phyloP scores from a whole-genome alignment of 345 rosid genomes.

The Gossypium turneri region DNA sequence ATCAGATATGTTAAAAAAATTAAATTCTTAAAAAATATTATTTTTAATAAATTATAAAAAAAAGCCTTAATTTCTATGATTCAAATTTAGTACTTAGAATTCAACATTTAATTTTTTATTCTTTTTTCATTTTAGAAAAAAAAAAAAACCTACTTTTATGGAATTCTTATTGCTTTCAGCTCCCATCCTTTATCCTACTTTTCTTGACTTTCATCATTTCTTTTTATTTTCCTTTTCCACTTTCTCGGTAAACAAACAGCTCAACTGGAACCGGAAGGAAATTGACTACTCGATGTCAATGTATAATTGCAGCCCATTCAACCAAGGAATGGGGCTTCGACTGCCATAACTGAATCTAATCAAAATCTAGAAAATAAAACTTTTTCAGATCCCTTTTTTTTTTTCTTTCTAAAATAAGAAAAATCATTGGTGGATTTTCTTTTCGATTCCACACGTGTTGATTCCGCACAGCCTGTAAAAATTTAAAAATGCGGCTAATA shows the following conservation, averaged over 20 bases:
- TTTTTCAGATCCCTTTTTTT: background rate
- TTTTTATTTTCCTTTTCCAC: background rate
- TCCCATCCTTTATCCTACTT: too few relatives aligned
- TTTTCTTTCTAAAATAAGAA: background rate
- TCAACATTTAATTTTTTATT: too few relatives aligned
- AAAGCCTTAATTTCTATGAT: too few relatives aligned
- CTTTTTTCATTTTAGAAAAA: too few relatives aligned
- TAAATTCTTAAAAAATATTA: too few relatives aligned
- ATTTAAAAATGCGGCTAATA: background rate
- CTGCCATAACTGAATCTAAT: background rate
- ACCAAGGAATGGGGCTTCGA: conserved; percentile 28
- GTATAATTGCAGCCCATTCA: conserved; percentile 27
- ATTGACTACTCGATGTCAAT: conserved; percentile 16
- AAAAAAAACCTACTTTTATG: too few relatives aligned
- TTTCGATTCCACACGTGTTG: conserved; percentile 22
- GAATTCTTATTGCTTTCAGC: too few relatives aligned
- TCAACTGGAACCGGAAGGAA: conserved; percentile 3
- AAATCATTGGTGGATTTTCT: background rate
- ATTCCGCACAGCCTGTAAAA: conserved; percentile 17
- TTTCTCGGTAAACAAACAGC: background rate
- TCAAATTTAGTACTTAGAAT: too few relatives aligned
- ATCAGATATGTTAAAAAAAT: too few relatives aligned
- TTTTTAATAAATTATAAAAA: too few relatives aligned
- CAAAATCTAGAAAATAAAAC: background rate
- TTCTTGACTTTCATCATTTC: background rate